These are phyloP conservation scores for Verticillium klebahnii DNA, from an alignment of 2,329 filamentous ascomycete species.

Conservation along the genomic window DNA sequence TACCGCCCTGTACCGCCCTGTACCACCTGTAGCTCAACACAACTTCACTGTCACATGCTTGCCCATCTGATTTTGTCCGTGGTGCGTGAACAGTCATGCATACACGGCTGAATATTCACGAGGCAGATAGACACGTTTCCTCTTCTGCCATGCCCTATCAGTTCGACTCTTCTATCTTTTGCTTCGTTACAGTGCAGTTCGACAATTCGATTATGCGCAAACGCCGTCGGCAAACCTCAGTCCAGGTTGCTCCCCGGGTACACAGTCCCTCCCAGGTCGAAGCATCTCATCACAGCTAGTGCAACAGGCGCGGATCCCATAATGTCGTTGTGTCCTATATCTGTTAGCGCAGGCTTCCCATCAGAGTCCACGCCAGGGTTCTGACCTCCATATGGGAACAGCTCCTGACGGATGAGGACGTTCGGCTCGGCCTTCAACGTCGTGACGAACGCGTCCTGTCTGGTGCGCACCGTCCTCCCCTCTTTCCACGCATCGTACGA, in stretches of 20 bases:
- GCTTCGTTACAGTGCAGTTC: too few relatives aligned
- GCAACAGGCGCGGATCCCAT: slow-evolving; percentile 61
- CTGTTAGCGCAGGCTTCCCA: slow-evolving; percentile 7
- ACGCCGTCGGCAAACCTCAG: not conserved
- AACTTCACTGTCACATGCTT: too few relatives aligned
- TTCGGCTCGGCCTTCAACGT: slow-evolving; percentile 38
- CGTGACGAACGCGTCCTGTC: slow-evolving; percentile 43
- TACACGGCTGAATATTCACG: too few relatives aligned
- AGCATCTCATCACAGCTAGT: slow-evolving; percentile 61
- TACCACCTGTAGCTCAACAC: not conserved
- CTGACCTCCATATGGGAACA: slow-evolving; percentile 52
- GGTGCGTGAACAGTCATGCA: too few relatives aligned
- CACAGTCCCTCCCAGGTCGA: slow-evolving; percentile 35
- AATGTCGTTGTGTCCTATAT: slow-evolving; percentile 63
- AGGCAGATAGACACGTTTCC: too few relatives aligned
- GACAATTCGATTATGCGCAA: too few relatives aligned
- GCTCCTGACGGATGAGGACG: slow-evolving; percentile 48
- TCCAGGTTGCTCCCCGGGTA: slow-evolving; percentile 6
- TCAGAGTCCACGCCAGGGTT: not conserved
- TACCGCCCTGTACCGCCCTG: not conserved
- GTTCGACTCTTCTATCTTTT: too few relatives aligned
- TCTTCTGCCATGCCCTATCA: too few relatives aligned
- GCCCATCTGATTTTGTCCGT: too few relatives aligned
- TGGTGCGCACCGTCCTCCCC: slow-evolving; percentile 35
- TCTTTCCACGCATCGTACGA: slow-evolving; percentile 41